phyloP scores from a whole-genome alignment of 345 rosid genomes.

The Gossypium mustelinum region DNA sequence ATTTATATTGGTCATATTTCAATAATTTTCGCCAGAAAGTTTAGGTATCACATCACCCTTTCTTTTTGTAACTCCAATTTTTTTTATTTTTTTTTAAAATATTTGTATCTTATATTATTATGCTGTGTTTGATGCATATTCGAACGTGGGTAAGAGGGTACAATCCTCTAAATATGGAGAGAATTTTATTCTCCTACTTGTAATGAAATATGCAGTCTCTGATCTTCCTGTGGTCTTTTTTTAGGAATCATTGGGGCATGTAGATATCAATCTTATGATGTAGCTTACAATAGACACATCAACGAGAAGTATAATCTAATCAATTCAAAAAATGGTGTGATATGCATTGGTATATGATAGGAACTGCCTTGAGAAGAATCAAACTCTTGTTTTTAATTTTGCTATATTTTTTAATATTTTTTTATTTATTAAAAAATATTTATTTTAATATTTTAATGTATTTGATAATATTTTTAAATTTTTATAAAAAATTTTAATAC shows the following conservation, averaged over 20 bases:
- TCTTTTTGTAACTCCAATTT: neutral
- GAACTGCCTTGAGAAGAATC: conserved; percentile 28
- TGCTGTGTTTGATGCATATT: too few species aligned
- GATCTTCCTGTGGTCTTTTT: neutral
- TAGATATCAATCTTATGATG: conserved; percentile 63
- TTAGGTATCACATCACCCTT: neutral
- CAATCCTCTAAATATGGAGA: too few species aligned
- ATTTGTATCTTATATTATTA: too few species aligned
- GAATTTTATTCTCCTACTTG: neutral
- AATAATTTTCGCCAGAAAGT: too few species aligned
- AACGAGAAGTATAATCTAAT: conserved; percentile 70
- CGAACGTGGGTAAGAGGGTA: too few species aligned
- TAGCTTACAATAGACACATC: conserved; percentile 66
- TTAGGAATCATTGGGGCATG: conserved; percentile 67
- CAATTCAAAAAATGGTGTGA: conserved; percentile 63
- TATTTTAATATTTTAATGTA: too few species aligned
- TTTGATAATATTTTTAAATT: too few species aligned
- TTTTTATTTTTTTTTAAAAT: too few species aligned
- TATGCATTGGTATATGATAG: conserved; percentile 49
- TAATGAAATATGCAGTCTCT: neutral
- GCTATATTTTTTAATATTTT: too few species aligned
- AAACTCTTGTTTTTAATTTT: neutral
- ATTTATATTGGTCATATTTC: too few species aligned
- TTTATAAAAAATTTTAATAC: too few species aligned
- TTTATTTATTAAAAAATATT: too few species aligned